Evolutionary conservation across 805 yeast genomes (phyloP).

Genomic region (Sungouiozyma intestinalis): DNA sequence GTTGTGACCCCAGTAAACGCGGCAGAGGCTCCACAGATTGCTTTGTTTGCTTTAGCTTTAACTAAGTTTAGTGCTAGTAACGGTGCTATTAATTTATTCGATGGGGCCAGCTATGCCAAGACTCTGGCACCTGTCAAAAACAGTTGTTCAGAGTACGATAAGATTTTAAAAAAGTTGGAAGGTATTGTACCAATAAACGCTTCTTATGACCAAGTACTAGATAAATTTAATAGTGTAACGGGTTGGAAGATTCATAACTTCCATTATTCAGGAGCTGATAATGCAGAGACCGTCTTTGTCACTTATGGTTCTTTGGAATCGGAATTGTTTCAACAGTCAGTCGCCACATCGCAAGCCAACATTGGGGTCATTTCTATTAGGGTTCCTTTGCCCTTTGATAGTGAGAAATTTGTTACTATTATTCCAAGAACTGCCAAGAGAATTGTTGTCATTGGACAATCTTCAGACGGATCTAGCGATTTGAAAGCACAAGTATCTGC

Average conservation of each 20-base stretch:
- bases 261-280: slow-evolving; percentile 50
- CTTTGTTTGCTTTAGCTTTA: slow-evolving; percentile 54
- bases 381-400: slow-evolving; percentile 72
- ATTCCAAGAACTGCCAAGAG: slow-evolving; percentile 50
- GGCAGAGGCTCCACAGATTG: slow-evolving; percentile 55
- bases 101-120: slow-evolving; percentile 48
- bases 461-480: slow-evolving; percentile 31
- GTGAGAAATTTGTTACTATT: slow-evolving; percentile 43
- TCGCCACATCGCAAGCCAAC: slow-evolving; percentile 12
- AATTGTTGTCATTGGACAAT: slow-evolving; percentile 61
- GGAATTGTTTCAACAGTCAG: slow-evolving; percentile 34
- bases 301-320: slow-evolving; percentile 67
- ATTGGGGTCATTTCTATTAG: slow-evolving; percentile 60
- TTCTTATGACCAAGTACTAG: slow-evolving; percentile 19
- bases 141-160: slow-evolving; percentile 5
- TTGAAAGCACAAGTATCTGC: slow-evolving; percentile 68
- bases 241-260: slow-evolving; percentile 21
- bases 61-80: slow-evolving; percentile 34
- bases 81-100: slow-evolving; percentile 63
- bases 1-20: slow-evolving; percentile 57
- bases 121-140: slow-evolving; percentile 14
- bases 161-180: slow-evolving; percentile 7
- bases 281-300: slow-evolving; percentile 58
- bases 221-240: slow-evolving; percentile 20
- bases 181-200: slow-evolving; percentile 8